These are phyloP conservation scores for Penicillium palitans DNA, from an alignment of 2,329 filamentous ascomycete species.

Conservation along the genomic window DNA sequence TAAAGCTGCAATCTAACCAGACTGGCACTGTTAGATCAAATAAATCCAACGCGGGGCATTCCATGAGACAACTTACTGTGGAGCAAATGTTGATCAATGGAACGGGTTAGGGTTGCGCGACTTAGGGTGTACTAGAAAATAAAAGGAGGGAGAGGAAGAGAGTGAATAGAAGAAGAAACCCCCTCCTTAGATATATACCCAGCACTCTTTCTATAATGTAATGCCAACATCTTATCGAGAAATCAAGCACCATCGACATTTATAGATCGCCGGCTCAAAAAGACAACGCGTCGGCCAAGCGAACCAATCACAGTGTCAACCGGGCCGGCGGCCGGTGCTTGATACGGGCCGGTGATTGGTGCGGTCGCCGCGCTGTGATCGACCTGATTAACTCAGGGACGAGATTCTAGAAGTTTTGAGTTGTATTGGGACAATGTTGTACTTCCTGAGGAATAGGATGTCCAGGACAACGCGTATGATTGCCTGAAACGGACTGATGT, in stretches of 20 bases:
- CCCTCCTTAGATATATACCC: slow-evolving; percentile 12
- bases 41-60: slow-evolving; percentile 24
- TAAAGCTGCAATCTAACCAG: not conserved
- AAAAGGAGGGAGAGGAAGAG: not conserved
- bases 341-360: slow-evolving; percentile 19
- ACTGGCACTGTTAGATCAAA: slow-evolving; percentile 18
- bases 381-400: slow-evolving; percentile 21
- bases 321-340: slow-evolving; percentile 26
- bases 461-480: slow-evolving; percentile 15
- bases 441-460: not conserved
- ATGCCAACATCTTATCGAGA: slow-evolving; percentile 23
- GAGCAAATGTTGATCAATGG: slow-evolving; percentile 10
- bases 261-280: slow-evolving; percentile 25
- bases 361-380: slow-evolving; percentile 12
- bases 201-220: slow-evolving; percentile 5
- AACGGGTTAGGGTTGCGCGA: not conserved
- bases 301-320: slow-evolving; percentile 20
- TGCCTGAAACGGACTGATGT: slow-evolving; percentile 21
- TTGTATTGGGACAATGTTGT: not conserved
- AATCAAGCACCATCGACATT: slow-evolving; percentile 13
- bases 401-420: slow-evolving; percentile 21
- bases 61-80: slow-evolving; percentile 23
- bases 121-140: not conserved
- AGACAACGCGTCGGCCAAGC: slow-evolving; percentile 17
- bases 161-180: slow-evolving; percentile 4